A percentile compares a stretch with the other conserved stretches of the same genome.
These are phyloP conservation scores for Boletus rufocinnamomeus DNA, from an alignment of 768 basidiomycete genomes.

Conservation along the genomic window DNA sequence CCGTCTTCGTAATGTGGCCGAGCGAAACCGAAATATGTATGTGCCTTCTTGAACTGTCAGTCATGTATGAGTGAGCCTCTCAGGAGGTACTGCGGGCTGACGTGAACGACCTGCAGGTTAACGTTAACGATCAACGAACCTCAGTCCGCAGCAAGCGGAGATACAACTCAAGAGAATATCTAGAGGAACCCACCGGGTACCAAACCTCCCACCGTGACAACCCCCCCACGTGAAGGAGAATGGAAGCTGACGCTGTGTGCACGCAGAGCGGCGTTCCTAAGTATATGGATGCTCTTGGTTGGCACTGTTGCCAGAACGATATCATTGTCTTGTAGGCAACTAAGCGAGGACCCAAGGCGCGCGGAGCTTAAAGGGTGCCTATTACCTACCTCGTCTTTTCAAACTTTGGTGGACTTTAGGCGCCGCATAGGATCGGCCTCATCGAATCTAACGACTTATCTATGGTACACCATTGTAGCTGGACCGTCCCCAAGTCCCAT, in stretches of 20 bases:
- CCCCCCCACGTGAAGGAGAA: neutral
- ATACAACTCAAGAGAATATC: neutral
- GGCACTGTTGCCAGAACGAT: neutral
- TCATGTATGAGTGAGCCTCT: no score
- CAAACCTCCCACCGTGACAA: neutral
- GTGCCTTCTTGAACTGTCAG: no score
- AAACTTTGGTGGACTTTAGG: neutral
- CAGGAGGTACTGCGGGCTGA: neutral
- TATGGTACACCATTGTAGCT: no score
- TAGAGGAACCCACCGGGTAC: neutral
- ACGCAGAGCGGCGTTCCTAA: neutral
- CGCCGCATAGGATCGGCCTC: neutral
- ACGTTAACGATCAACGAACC: neutral
- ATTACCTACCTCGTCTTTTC: neutral
- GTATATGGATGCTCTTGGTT: neutral
- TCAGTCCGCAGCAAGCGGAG: neutral
- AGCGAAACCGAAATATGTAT: neutral
- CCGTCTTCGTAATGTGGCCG: neutral
- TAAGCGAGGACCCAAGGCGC: neutral
- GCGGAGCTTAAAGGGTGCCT: neutral
- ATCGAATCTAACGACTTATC: no score
- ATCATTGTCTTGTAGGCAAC: neutral
- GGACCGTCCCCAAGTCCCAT: no score
- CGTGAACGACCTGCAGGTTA: no score
- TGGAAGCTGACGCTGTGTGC: neutral